Conservation (phyloP, 148 eudicot species). For the Cornus controversa region DNA sequence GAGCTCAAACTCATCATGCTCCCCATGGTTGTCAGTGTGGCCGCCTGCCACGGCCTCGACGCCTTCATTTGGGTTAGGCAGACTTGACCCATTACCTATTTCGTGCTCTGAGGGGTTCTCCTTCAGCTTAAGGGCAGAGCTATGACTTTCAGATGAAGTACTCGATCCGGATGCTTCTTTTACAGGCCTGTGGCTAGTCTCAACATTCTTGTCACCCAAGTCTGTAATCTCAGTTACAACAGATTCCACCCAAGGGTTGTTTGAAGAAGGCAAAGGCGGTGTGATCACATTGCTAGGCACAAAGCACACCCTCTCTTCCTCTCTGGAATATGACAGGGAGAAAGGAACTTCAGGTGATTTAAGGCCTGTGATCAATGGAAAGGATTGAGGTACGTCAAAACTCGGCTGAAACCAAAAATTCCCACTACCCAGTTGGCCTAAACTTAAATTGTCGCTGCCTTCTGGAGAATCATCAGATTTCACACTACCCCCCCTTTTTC, state of each 20-base stretch:
- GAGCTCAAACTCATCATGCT: constrained; percentile 73
- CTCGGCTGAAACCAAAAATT: constrained; percentile 59
- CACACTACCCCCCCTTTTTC: constrained; percentile 52
- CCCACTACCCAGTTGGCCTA: constrained; percentile 54
- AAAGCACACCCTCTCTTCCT: constrained; percentile 58
- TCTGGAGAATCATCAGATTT: constrained; percentile 33
- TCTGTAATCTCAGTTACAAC: constrained; percentile 46
- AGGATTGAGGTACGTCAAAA: constrained; percentile 34
- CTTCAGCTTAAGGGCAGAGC: constrained; percentile 38
- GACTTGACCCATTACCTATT: constrained; percentile 65
- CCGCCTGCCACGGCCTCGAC: constrained; percentile 25
- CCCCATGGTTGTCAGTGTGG: constrained; percentile 33
- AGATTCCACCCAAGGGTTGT: constrained; percentile 62
- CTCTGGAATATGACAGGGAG: constrained; percentile 66
- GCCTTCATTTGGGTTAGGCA: constrained; percentile 43
- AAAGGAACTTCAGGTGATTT: constrained; percentile 49
- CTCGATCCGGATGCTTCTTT: constrained; percentile 63
- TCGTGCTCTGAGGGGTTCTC: constrained; percentile 41
- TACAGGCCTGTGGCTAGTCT: constrained; percentile 36
- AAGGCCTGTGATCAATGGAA: constrained; percentile 19
- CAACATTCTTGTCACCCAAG: constrained; percentile 51
- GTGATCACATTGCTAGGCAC: constrained; percentile 50
- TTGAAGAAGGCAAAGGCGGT: constrained; percentile 51
- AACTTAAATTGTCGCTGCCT: constrained; percentile 30
- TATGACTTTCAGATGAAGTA: constrained; percentile 67